These are phyloP conservation scores for Stenogyne calaminthoides DNA, from an alignment of 305 asterid species.

Conservation along the genomic window DNA sequence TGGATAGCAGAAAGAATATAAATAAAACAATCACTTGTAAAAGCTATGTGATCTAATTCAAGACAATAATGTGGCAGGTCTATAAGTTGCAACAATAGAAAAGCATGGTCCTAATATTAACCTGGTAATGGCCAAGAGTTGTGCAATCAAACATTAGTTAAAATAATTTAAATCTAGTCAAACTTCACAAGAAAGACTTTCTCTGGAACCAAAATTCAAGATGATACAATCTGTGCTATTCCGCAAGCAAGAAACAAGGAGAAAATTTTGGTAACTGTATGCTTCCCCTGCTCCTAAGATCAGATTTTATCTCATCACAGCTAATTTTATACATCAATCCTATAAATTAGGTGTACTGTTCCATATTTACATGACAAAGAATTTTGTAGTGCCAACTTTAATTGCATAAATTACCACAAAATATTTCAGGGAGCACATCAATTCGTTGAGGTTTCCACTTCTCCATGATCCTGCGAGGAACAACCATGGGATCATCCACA, in stretches of 20 bases:
- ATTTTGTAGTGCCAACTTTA: not conserved
- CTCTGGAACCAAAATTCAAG: not conserved
- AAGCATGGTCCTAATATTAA: slow-evolving; percentile 14
- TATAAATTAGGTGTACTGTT: slow-evolving; percentile 10
- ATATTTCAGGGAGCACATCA: slow-evolving; percentile 94
- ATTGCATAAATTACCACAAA: slow-evolving; percentile 65
- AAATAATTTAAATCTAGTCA: not conserved
- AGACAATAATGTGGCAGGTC: slow-evolving; percentile 11
- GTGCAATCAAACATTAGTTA: not conserved
- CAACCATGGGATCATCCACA: slow-evolving; percentile 89
- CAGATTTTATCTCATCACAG: slow-evolving; percentile 16
- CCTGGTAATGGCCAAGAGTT: slow-evolving; percentile 16
- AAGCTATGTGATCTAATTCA: not conserved
- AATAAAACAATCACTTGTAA: not conserved
- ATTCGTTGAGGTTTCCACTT: slow-evolving; percentile 87
- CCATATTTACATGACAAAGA: not conserved
- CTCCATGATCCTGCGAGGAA: slow-evolving; percentile 90
- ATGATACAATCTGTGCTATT: not conserved
- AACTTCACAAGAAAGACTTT: slow-evolving; percentile 1
- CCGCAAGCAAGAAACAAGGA: not conserved
- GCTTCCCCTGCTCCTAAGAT: slow-evolving; percentile 15
- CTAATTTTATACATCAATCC: slow-evolving; percentile 3
- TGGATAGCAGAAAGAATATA: not conserved
- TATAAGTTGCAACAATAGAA: not conserved
- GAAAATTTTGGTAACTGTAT: not conserved